Evolutionary conservation across 306 rosid genomes (phyloP).

Genomic region (Fagus sylvatica): DNA sequence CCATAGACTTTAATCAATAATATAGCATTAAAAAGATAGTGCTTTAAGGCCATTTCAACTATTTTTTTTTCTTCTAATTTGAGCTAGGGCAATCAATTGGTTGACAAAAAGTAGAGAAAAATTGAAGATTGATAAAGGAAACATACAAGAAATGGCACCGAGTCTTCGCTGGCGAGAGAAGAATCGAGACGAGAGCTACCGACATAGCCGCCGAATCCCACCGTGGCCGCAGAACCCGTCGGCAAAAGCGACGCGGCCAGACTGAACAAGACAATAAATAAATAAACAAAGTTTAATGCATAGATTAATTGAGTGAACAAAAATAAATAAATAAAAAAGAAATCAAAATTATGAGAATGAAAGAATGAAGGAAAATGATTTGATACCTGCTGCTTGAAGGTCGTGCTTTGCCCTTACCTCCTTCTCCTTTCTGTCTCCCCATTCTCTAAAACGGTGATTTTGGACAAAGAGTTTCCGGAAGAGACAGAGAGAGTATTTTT

Average conservation of each 20-base stretch:
- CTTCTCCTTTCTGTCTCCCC: conserved; percentile 94
- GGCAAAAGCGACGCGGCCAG: conserved; percentile 86
- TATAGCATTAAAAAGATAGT: not conserved
- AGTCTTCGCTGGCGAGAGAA: conserved; percentile 58
- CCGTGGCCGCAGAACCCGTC: conserved; percentile 60
- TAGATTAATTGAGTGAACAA: not conserved
- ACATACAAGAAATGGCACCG: conserved; percentile 54
- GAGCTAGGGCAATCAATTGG: too few relatives aligned
- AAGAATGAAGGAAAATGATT: not conserved
- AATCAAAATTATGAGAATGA: not conserved
- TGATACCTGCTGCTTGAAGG: conserved; percentile 91
- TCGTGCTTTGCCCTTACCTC: conserved; percentile 70
- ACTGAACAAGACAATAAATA: conserved; percentile 32
- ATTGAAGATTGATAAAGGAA: not conserved
- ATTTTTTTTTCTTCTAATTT: not conserved
- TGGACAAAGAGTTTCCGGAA: not conserved
- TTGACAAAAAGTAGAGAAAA: not conserved
- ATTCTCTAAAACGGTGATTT: conserved; percentile 19
- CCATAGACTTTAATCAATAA: not conserved
- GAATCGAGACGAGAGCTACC: conserved; percentile 83
- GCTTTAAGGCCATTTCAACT: not conserved
- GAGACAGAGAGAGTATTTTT: not conserved
- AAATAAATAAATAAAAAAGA: not conserved
- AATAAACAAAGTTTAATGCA: not conserved
- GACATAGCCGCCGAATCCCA: conserved; percentile 88